Conservation (phyloP, 164 flowering plant species). For the Dillenia turbinata region DNA sequence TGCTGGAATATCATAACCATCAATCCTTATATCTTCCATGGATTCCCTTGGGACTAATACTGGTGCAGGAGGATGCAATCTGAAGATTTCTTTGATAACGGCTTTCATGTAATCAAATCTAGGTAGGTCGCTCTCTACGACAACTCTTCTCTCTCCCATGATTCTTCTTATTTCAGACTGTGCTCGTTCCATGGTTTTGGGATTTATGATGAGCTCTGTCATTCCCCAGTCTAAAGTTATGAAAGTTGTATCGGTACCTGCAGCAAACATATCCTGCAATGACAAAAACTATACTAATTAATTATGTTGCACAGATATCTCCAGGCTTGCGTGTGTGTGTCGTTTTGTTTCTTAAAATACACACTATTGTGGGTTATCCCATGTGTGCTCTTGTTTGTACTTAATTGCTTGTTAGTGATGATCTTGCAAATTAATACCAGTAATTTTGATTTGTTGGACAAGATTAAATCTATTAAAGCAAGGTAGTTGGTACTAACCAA, state of each 20-base stretch:
- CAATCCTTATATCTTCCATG: slow-evolving; percentile 28
- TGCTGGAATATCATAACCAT: slow-evolving; percentile 39
- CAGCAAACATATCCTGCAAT: slow-evolving; percentile 60
- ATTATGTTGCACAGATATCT: no score
- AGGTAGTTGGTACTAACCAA: slow-evolving; percentile 28
- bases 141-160: slow-evolving; percentile 25
- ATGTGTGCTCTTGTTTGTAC: no score
- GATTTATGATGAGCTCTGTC: slow-evolving; percentile 55
- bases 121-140: slow-evolving; percentile 34
- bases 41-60: slow-evolving; percentile 51
- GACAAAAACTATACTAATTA: not conserved
- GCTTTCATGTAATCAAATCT: slow-evolving; percentile 39
- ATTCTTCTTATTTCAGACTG: slow-evolving; percentile 41
- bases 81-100: slow-evolving; percentile 48
- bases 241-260: slow-evolving; percentile 59
- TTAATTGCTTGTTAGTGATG: no score
- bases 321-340: no score
- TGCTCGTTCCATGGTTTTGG: slow-evolving; percentile 30
- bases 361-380: no score
- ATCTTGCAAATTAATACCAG: no score
- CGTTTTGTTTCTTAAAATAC: no score
- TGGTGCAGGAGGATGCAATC: slow-evolving; percentile 53
- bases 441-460: no score
- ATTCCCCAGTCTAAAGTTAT: slow-evolving; percentile 53
- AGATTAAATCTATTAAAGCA: no score